phyloP scores from a whole-genome alignment of 139 green algal genomes.

The Mychonastes homosphaera region DNA sequence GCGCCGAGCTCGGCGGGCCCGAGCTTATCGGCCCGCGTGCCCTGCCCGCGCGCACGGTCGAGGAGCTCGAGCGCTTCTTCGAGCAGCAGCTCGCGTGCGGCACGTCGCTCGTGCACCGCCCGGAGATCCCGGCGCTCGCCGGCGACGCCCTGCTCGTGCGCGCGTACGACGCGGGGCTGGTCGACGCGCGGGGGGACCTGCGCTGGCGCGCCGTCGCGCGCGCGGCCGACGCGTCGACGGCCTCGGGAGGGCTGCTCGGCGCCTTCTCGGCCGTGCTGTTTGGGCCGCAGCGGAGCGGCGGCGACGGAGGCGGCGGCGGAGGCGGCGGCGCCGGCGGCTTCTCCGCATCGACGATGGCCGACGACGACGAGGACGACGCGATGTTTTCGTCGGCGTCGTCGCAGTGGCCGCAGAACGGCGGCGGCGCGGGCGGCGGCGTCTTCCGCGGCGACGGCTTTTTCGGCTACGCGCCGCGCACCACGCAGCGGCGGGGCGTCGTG shows the following conservation, averaged over 20 bases:
- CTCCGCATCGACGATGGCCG: background rate
- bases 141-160: constrained; percentile 15
- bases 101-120: background rate
- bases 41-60: constrained; percentile 9
- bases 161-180: constrained; percentile 17
- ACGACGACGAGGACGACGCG: background rate
- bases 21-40: background rate
- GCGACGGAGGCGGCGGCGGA: background rate
- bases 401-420: background rate
- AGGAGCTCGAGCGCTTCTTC: constrained; percentile 15
- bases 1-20: too few relatives aligned
- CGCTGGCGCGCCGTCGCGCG: background rate
- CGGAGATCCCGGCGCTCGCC: constrained; percentile 13
- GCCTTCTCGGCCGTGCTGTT: background rate
- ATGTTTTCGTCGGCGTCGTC: too few relatives aligned
- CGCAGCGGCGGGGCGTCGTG: constrained; percentile 5
- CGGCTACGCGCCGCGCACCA: constrained; percentile 4
- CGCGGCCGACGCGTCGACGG: too few relatives aligned
- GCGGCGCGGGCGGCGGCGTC: background rate
- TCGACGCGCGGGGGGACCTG: constrained; percentile 5
- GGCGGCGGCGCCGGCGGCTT: constrained; percentile 16
- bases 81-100: constrained; percentile 2
- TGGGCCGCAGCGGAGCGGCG: background rate
- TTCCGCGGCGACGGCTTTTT: constrained; percentile 20
- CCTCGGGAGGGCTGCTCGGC: constrained; percentile 5